These are phyloP conservation scores for Pilasporangium apinafurcum DNA, from an alignment of 352 stramenopile genomes.

Conservation along the genomic window DNA sequence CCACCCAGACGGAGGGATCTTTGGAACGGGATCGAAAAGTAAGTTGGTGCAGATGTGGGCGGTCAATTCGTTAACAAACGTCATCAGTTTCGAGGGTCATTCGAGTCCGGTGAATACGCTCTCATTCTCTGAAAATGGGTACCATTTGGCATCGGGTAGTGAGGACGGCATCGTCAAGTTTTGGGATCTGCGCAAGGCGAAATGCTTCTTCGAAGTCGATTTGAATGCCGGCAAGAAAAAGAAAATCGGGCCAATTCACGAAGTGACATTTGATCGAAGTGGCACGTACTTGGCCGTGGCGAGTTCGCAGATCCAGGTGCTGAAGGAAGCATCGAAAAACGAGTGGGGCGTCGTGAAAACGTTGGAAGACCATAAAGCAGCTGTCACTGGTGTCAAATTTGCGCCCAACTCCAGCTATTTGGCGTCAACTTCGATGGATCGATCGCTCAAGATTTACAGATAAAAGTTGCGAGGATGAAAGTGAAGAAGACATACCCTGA, in stretches of 20 bases:
- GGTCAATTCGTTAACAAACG: slow-evolving; percentile 80
- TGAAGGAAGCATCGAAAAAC: slow-evolving; percentile 63
- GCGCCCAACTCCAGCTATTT: slow-evolving; percentile 54
- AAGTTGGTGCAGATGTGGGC: slow-evolving; percentile 91
- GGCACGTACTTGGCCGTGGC: slow-evolving; percentile 53
- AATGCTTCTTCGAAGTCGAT: slow-evolving; percentile 66
- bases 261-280: slow-evolving; percentile 55
- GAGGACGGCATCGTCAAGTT: slow-evolving; percentile 81
- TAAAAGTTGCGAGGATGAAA: slow-evolving; percentile 12
- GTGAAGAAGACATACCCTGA: no score
- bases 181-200: slow-evolving; percentile 93
- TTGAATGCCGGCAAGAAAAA: slow-evolving; percentile 28
- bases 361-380: slow-evolving; percentile 62
- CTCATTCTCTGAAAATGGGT: slow-evolving; percentile 94
- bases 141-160: slow-evolving; percentile 85
- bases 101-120: slow-evolving; percentile 61
- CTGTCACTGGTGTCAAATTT: slow-evolving; percentile 54
- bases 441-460: slow-evolving; percentile 70
- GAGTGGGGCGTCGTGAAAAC: slow-evolving; percentile 54
- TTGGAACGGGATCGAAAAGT: slow-evolving; percentile 60
- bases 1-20: slow-evolving; percentile 95
- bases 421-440: slow-evolving; percentile 67
- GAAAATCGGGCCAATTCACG: slow-evolving; percentile 35
- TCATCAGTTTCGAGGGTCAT: slow-evolving; percentile 85
- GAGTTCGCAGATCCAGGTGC: slow-evolving; percentile 31